Evolutionary conservation across 2,329 filamentous ascomycete genomes (phyloP).

Genomic region (Trichoderma koningiopsis): DNA sequence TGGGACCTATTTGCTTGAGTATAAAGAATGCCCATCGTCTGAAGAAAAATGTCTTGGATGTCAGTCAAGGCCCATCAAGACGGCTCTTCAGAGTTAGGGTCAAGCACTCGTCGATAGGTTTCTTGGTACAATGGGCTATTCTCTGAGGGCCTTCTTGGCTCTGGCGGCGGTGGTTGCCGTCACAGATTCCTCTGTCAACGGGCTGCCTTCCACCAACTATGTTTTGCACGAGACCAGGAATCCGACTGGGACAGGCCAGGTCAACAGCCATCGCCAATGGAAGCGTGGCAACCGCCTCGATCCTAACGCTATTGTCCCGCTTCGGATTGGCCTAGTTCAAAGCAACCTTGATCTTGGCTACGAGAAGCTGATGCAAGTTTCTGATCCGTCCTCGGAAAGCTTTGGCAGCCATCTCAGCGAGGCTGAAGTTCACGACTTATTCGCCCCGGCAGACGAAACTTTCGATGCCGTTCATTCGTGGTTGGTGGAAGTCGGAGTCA

Average conservation of each 20-base stretch:
- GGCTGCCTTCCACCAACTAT: slow-evolving; percentile 22
- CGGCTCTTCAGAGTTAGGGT: not conserved
- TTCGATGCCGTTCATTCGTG: slow-evolving; percentile 54
- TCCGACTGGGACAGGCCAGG: not conserved
- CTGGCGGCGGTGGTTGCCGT: slow-evolving; percentile 19
- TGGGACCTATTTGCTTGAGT: not conserved
- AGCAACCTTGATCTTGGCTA: slow-evolving; percentile 47
- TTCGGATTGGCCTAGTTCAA: slow-evolving; percentile 48
- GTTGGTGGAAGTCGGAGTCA: slow-evolving; percentile 55
- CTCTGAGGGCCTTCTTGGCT: not conserved
- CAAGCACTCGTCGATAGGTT: too few relatives aligned
- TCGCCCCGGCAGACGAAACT: slow-evolving; percentile 45
- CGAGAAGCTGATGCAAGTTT: slow-evolving; percentile 45
- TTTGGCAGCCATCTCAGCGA: slow-evolving; percentile 52
- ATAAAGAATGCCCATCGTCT: not conserved
- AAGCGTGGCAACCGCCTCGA: slow-evolving; percentile 24
- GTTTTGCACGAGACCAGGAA: slow-evolving; percentile 26
- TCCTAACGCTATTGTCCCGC: slow-evolving; percentile 30
- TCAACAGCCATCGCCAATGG: slow-evolving; percentile 18
- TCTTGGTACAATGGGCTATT: slow-evolving; percentile 2
- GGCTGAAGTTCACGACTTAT: slow-evolving; percentile 46
- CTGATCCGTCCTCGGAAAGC: slow-evolving; percentile 46
- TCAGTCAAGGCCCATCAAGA: not conserved
- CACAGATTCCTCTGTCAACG: not conserved
- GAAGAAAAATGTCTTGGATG: not conserved